Evolutionary conservation across 495 filamentous ascomycete genomes (phyloP), one percentile per base, ranked within the genome.

Genomic region (Neurospora hispaniola): DNA sequence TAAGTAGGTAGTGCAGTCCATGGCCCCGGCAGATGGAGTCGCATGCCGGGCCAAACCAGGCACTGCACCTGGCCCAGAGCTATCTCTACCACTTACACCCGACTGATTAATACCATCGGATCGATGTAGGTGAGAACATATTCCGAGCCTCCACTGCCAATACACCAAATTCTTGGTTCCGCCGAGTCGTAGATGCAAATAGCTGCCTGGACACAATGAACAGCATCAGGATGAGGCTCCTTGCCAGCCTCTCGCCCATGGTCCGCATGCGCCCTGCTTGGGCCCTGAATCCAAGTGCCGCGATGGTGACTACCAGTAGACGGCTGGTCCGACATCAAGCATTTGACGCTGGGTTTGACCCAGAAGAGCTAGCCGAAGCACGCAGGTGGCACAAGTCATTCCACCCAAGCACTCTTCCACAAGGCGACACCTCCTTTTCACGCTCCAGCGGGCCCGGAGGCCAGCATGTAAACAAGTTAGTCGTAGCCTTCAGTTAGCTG

Each of bases 381-480:
- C 86, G 94, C 70, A 84, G 86, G 78, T 99, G 96, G 95, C 88
- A 91, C 42, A 80, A 84, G 42, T 84, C 84, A 11, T 91, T 97
- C 77, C 83, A 87, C 71, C 78, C 85, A 23, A 85, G 85, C 23
- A 85, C 84, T 12, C 87, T 98, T 44, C 93, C 93, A 42, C 88
- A 84, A 71, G 88, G 90, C 71, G 87, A 89, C 70, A 82, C 95
- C 31, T 88, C 85, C 8, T 98, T 91, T 80, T 93, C 92, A 73
- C 87, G 94, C 35, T 94, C 95, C n/a, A 93, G 93, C 72, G 96
- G 96, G 0, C 92, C 95, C 11, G 96, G 96, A 23, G 96, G 96
- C 7, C 96, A 99, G 78, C 95, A 98, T 83, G 93, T 96, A 62
- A 99, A 99, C 82, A 98, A 97, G 95, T 98, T 84, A 74, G 89